Percentiles rank a stretch among this genome's conserved stretches.
These are phyloP conservation scores for Xylaria scruposa DNA, from an alignment of 495 filamentous ascomycete species.

Conservation along the genomic window DNA sequence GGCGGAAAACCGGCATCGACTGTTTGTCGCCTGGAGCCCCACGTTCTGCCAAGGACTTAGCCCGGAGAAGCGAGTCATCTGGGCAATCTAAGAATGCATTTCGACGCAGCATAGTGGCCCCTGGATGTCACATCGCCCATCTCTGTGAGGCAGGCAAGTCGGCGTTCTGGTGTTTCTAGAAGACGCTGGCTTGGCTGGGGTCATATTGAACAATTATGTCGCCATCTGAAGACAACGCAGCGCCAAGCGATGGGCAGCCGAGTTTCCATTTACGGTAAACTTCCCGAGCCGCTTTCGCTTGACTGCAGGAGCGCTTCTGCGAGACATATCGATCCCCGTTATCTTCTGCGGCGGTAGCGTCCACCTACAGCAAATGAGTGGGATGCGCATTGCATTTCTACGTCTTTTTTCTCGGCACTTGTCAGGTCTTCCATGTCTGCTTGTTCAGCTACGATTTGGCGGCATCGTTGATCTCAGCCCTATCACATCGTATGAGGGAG, in stretches of 20 bases:
- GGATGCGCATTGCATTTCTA: slow-evolving; percentile 3
- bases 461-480: slow-evolving; percentile 15
- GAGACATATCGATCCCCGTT: neutral
- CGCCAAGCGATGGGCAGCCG: slow-evolving; percentile 16
- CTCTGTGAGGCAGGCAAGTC: slow-evolving; percentile 5
- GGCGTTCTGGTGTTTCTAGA: neutral
- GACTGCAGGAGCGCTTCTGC: slow-evolving; percentile 7
- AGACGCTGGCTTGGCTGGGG: neutral
- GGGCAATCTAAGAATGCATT: neutral
- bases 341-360: slow-evolving; percentile 12
- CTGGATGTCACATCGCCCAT: neutral
- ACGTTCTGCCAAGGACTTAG: slow-evolving; percentile 3
- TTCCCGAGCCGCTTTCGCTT: slow-evolving; percentile 8
- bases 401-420: slow-evolving; percentile 20
- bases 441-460: slow-evolving; percentile 3
- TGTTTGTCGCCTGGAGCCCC: neutral
- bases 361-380: neutral
- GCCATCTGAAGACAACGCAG: slow-evolving; percentile 17
- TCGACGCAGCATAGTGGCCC: slow-evolving; percentile 9
- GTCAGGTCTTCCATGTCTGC: neutral
- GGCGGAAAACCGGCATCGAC: slow-evolving; percentile 5
- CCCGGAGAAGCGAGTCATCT: neutral
- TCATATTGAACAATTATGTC: slow-evolving; percentile 23
- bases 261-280: slow-evolving; percentile 14
- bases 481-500: neutral